Percentiles rank a stretch among this genome's conserved stretches.
Evolutionary conservation across 108 stramenopile species (phyloP).

Genomic region (Cafeteria roenbergensis): DNA sequence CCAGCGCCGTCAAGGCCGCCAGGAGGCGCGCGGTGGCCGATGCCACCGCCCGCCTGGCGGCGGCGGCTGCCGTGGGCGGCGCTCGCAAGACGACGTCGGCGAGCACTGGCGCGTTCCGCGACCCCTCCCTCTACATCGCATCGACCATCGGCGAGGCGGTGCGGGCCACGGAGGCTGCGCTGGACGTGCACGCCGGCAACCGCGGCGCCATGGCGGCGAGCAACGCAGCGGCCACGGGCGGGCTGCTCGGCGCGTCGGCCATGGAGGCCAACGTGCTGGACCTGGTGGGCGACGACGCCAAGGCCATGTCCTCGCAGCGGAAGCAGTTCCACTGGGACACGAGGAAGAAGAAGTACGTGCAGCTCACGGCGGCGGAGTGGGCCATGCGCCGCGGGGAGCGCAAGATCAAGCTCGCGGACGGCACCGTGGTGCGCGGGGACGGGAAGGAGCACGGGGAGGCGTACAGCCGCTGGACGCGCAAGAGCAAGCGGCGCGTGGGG

Average conservation of each 20-base stretch:
- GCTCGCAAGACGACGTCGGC: not conserved
- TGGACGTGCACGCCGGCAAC: slow-evolving; percentile 4
- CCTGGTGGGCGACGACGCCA: slow-evolving; percentile 79
- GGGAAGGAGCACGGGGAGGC: slow-evolving; percentile 65
- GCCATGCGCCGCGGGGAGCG: slow-evolving; percentile 14
- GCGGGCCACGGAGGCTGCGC: not conserved
- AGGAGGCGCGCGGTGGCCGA: not conserved
- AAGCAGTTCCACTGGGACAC: slow-evolving; percentile 91
- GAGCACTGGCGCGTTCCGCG: not conserved
- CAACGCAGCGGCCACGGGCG: not conserved
- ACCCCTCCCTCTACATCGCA: not conserved
- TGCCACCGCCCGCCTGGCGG: not conserved
- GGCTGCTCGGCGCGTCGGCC: slow-evolving; percentile 17
- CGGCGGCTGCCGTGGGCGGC: no score
- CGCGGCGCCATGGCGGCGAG: not conserved
- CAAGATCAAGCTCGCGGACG: slow-evolving; percentile 21
- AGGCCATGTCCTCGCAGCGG: slow-evolving; percentile 63
- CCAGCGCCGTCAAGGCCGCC: not conserved
- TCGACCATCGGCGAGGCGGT: not conserved
- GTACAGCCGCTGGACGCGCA: slow-evolving; percentile 88
- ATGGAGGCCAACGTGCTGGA: slow-evolving; percentile 81
- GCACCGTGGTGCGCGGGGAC: slow-evolving; percentile 11
- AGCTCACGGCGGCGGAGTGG: slow-evolving; percentile 32
- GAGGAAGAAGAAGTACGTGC: slow-evolving; percentile 71
- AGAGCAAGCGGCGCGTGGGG: slow-evolving; percentile 36